phyloP scores from a whole-genome alignment of 1,284 basidiomycete genomes.

The Meira miltonrushii region DNA sequence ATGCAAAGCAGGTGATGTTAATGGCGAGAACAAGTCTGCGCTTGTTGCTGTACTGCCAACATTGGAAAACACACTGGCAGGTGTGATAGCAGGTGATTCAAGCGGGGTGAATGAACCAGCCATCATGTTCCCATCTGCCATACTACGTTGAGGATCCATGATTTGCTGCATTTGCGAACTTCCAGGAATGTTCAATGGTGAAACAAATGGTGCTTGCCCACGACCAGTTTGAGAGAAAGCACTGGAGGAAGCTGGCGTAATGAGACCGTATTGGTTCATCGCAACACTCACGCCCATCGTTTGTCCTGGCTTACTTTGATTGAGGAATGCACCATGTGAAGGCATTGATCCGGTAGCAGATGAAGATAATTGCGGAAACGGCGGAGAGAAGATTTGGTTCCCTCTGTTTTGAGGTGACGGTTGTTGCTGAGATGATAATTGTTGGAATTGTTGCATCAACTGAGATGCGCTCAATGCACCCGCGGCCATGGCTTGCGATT shows the following conservation, averaged over 20 bases:
- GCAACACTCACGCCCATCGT: not conserved
- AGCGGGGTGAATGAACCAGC: constrained; percentile 29
- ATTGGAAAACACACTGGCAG: constrained; percentile 51
- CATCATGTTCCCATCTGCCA: not conserved
- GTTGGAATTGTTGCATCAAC: constrained; percentile 15
- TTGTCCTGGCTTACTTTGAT: no score
- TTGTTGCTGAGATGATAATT: constrained; percentile 10
- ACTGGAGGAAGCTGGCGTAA: constrained; percentile 38
- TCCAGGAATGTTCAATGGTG: constrained; percentile 36
- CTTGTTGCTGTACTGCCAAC: constrained; percentile 50
- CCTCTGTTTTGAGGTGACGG: constrained; percentile 8
- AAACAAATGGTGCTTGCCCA: constrained; percentile 29
- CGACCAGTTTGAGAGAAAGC: constrained; percentile 20
- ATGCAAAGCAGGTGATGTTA: constrained; percentile 60
- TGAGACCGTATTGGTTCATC: constrained; percentile 42
- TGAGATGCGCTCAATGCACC: not conserved
- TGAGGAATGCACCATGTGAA: not conserved
- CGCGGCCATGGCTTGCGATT: not conserved
- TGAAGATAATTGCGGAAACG: constrained; percentile 13
- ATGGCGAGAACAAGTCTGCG: constrained; percentile 59
- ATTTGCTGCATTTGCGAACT: constrained; percentile 21
- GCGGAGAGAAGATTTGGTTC: not conserved
- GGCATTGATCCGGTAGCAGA: not conserved
- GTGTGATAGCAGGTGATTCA: constrained; percentile 44
- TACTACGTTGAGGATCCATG: not conserved